A percentile compares a stretch with the other conserved stretches of the same genome.
Conservation (phyloP, 768 basidiomycete genomes). For the Suillus bovinus region DNA sequence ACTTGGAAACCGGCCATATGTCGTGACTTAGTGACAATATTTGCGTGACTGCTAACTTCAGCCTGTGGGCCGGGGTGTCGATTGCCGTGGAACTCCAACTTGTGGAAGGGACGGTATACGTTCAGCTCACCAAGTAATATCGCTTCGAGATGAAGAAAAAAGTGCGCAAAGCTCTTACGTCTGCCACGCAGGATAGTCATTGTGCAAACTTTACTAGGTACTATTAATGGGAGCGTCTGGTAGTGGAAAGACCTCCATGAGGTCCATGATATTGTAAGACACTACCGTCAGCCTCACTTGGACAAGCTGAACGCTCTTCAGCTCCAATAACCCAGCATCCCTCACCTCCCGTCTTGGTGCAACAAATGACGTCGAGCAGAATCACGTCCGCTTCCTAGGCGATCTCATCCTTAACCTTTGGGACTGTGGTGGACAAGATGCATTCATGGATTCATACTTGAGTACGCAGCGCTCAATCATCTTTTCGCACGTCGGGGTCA, state of each 20-base stretch:
- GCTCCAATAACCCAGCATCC: slow-evolving; percentile 92
- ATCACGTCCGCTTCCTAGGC: slow-evolving; percentile 95
- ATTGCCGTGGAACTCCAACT: too few relatives aligned
- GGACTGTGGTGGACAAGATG: slow-evolving; percentile 99
- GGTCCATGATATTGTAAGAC: slow-evolving; percentile 95
- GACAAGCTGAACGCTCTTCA: slow-evolving; percentile 32
- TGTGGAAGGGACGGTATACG: too few relatives aligned
- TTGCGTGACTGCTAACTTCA: too few relatives aligned
- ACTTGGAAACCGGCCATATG: too few relatives aligned
- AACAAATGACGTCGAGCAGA: slow-evolving; percentile 97
- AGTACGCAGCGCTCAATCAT: slow-evolving; percentile 90
- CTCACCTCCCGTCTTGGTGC: slow-evolving; percentile 90
- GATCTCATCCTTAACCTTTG: slow-evolving; percentile 95
- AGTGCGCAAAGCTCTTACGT: slow-evolving; percentile 14
- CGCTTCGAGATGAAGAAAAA: slow-evolving; percentile 32
- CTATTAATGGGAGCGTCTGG: slow-evolving; percentile 98
- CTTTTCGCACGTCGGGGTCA: slow-evolving; percentile 94
- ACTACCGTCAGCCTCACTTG: slow-evolving; percentile 1
- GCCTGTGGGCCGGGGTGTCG: too few relatives aligned
- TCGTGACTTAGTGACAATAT: too few relatives aligned
- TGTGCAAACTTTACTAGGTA: slow-evolving; percentile 60
- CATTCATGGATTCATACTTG: slow-evolving; percentile 97
- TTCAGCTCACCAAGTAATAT: background rate
- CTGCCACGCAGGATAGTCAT: background rate
- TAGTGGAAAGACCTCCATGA: slow-evolving; percentile 96